Percentiles rank a stretch among this genome's conserved stretches.
Conservation (phyloP, 805 yeast genomes). For the Wickerhamiella allomyrinae region DNA sequence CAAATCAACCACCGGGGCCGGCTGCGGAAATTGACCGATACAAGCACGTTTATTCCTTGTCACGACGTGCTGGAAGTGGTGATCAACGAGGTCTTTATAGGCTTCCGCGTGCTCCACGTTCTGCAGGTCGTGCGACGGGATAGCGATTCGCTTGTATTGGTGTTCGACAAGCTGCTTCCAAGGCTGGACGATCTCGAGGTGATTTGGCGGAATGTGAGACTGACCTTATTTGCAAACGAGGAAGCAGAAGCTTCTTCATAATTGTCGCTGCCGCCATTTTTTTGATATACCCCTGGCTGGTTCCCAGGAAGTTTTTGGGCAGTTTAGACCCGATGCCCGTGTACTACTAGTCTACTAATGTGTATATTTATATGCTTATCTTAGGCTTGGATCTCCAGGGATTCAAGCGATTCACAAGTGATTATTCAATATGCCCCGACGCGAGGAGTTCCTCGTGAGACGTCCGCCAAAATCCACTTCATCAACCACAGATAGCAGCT, state of each 20-base stretch:
- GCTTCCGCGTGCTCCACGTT: slow-evolving; percentile 51
- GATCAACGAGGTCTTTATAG: slow-evolving; percentile 63
- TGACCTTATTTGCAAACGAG: not conserved
- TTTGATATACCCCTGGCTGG: no score
- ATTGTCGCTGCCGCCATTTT: no score
- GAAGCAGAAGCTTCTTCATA: no score
- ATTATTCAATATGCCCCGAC: not conserved
- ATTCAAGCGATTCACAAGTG: no score
- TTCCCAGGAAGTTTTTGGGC: no score
- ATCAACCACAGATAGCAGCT: no score
- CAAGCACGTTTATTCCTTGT: slow-evolving; percentile 38
- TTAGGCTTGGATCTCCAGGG: no score
- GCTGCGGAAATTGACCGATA: slow-evolving; percentile 18
- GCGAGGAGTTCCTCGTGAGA: not conserved
- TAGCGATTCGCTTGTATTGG: slow-evolving; percentile 20
- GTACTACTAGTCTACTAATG: no score
- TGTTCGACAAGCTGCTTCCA: slow-evolving; percentile 19
- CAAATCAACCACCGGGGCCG: slow-evolving; percentile 28
- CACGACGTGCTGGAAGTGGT: slow-evolving; percentile 47
- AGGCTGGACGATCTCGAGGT: slow-evolving; percentile 11
- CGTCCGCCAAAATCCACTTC: not conserved
- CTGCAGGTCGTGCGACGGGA: slow-evolving; percentile 42
- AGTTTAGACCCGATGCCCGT: no score
- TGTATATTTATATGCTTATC: no score
- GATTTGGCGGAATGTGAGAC: slow-evolving; percentile 1